These are phyloP conservation scores for Capsella bursapastoris DNA, from an alignment of 345 rosid species.

Conservation along the genomic window DNA sequence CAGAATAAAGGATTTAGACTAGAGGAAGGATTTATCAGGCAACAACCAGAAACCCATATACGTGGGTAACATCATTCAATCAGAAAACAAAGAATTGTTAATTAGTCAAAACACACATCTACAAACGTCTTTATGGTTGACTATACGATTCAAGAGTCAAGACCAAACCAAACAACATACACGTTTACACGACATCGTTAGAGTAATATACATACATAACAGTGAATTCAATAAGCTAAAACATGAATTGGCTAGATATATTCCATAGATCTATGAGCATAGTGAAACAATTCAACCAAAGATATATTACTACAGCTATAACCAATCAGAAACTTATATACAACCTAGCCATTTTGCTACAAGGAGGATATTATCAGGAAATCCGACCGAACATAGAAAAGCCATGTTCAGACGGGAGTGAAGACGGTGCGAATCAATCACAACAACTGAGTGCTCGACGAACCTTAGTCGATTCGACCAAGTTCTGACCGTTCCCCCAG, in stretches of 20 bases:
- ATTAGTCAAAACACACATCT: neutral
- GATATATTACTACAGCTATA: neutral
- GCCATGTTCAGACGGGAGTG: slow-evolving; percentile 15
- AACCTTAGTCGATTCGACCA: slow-evolving; percentile 73
- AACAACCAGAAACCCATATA: slow-evolving; percentile 33
- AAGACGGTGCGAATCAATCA: slow-evolving; percentile 37
- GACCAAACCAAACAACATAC: slow-evolving; percentile 5
- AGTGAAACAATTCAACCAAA: neutral
- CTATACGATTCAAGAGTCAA: neutral
- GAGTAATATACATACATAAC: too few relatives aligned
- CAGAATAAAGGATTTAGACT: slow-evolving; percentile 49
- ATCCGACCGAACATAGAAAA: slow-evolving; percentile 20
- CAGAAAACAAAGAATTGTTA: neutral
- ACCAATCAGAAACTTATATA: neutral
- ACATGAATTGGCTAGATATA: neutral
- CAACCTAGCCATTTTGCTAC: slow-evolving; percentile 4
- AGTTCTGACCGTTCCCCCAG: slow-evolving; percentile 54
- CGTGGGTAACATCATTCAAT: slow-evolving; percentile 20
- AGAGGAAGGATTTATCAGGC: slow-evolving; percentile 6
- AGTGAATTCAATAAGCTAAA: too few relatives aligned
- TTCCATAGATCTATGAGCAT: slow-evolving; percentile 22
- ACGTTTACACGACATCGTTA: slow-evolving; percentile 13
- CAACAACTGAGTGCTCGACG: slow-evolving; percentile 52
- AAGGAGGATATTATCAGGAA: neutral
- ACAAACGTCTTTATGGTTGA: slow-evolving; percentile 36